Conservation (phyloP, 2,329 filamentous ascomycete genomes). For the Apiospora marii region DNA sequence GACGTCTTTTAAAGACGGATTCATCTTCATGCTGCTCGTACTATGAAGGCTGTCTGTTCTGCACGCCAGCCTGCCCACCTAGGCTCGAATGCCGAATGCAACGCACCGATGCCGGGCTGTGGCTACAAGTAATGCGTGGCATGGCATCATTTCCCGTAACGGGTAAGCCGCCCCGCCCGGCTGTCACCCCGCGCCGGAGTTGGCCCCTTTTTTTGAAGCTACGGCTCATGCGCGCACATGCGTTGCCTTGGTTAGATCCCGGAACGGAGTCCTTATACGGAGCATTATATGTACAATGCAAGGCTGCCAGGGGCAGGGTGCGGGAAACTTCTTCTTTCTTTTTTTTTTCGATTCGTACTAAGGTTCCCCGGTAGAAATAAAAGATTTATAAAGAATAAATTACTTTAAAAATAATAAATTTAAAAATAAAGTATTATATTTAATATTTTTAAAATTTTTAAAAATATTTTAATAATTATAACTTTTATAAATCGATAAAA, state of each 20-base stretch:
- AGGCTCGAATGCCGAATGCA: not conserved
- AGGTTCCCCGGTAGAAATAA: too few species aligned
- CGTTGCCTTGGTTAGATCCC: too few species aligned
- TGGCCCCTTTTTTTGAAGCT: not conserved
- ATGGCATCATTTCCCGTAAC: not conserved
- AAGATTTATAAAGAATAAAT: too few species aligned
- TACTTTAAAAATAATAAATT: too few species aligned
- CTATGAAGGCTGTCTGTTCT: not conserved
- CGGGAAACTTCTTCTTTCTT: too few species aligned
- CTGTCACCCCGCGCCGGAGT: not conserved
- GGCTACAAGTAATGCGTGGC: not conserved
- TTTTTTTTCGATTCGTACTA: too few species aligned
- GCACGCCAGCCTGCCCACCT: not conserved
- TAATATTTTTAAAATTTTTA: too few species aligned
- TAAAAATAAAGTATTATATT: too few species aligned
- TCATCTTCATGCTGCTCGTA: not conserved
- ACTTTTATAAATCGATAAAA: too few species aligned
- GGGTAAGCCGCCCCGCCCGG: not conserved
- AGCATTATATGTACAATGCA: too few species aligned
- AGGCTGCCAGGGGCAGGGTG: not conserved
- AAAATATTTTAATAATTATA: too few species aligned
- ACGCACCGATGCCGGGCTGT: not conserved
- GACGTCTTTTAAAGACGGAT: not conserved
- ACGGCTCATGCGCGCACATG: too few species aligned
- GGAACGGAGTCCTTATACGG: not conserved